These are phyloP conservation scores for Paulownia fortunei DNA, from an alignment of 257 asterid genomes.

Conservation along the genomic window DNA sequence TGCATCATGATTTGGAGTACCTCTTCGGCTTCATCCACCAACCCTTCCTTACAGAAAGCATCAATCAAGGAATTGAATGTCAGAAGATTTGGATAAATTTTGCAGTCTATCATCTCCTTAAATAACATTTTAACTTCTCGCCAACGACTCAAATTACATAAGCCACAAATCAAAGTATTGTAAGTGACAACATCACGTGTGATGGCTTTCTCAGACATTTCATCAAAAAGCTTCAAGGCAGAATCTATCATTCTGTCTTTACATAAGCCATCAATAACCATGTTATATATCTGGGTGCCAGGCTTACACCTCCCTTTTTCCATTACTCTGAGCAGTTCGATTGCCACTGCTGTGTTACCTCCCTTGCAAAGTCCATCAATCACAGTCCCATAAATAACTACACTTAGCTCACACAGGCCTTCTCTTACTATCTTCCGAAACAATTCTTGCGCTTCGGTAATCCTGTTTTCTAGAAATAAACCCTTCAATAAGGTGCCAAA, in stretches of 20 bases:
- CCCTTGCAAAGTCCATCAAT: conserved; percentile 44
- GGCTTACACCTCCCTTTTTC: conserved; percentile 29
- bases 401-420: conserved; percentile 25
- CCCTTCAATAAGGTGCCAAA: conserved; percentile 19
- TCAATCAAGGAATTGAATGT: background rate
- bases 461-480: conserved; percentile 27
- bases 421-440: conserved; percentile 38
- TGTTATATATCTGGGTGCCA: conserved; percentile 21
- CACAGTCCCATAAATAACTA: conserved; percentile 19
- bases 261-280: conserved; percentile 39
- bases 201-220: conserved; percentile 31
- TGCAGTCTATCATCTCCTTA: conserved; percentile 10
- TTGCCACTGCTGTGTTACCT: conserved; percentile 37
- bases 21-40: background rate
- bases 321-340: conserved; percentile 33
- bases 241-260: conserved; percentile 38
- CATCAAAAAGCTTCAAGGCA: conserved; percentile 34
- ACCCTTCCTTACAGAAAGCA: conserved; percentile 19
- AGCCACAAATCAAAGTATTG: background rate
- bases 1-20: background rate
- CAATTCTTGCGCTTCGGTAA: conserved; percentile 34
- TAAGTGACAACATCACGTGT: conserved; percentile 5
- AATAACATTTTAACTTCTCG: background rate
- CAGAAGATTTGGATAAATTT: conserved; percentile 1
- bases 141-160: conserved; percentile 8